Conservation (phyloP, 306 rosid species). For the Vigna nakashimae region DNA sequence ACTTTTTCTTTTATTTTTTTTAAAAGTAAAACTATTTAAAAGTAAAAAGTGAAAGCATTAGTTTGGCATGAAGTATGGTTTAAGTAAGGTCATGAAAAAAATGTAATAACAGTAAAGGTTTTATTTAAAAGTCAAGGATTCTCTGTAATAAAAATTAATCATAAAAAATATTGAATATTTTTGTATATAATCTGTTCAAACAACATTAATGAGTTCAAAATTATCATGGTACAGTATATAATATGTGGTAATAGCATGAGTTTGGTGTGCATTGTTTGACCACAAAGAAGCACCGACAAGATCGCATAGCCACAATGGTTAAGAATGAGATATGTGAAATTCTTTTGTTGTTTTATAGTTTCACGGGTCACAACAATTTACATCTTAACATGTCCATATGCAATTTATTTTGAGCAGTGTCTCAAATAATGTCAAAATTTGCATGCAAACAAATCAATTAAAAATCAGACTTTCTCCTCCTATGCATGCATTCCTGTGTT, state of each 20-base stretch:
- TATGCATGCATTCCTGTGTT: background rate
- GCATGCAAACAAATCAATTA: constrained; percentile 15
- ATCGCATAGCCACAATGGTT: background rate
- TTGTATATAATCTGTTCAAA: too few species aligned
- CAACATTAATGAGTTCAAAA: too few species aligned
- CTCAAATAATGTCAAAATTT: constrained; percentile 20
- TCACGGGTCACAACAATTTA: constrained; percentile 12
- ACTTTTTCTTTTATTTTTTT: background rate
- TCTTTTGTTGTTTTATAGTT: constrained; percentile 13
- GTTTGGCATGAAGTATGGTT: background rate
- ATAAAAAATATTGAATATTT: too few species aligned
- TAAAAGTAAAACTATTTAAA: background rate
- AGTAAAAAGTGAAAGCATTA: background rate
- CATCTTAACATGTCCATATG: background rate
- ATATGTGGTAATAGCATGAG: too few species aligned
- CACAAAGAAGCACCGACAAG: constrained; percentile 29
- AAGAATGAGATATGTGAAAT: constrained; percentile 9
- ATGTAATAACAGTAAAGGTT: too few species aligned
- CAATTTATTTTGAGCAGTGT: background rate
- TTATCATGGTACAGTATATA: too few species aligned
- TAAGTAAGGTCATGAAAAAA: background rate
- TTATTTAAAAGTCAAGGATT: too few species aligned
- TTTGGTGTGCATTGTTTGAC: background rate
- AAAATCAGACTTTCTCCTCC: constrained; percentile 14
- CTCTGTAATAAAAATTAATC: too few species aligned